phyloP scores from a whole-genome alignment of 108 stramenopile genomes.

The Fragilaria radians region DNA sequence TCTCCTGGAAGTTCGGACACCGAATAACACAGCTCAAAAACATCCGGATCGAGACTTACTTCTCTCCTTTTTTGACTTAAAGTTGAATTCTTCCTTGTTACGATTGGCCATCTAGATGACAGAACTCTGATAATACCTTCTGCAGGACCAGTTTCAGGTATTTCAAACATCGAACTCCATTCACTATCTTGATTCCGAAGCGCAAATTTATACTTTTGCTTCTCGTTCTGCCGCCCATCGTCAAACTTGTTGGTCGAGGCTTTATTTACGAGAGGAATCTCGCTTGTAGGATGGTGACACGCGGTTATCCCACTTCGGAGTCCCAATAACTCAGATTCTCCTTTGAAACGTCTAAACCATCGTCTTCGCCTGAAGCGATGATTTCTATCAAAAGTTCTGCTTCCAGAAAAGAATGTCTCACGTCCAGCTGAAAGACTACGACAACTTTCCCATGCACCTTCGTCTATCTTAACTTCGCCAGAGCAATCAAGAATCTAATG shows the following conservation, averaged over 20 bases:
- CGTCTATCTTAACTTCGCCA: constrained; percentile 28
- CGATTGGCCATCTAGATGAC: constrained; percentile 51
- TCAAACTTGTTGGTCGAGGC: constrained; percentile 7
- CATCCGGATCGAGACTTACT: constrained; percentile 19
- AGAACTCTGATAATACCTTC: constrained; percentile 45
- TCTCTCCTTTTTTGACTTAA: neutral
- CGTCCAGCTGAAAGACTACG: constrained; percentile 24
- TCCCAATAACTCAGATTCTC: neutral
- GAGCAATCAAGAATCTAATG: constrained; percentile 34
- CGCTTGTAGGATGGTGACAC: constrained; percentile 43
- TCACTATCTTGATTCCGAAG: constrained; percentile 39
- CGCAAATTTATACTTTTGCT: constrained; percentile 18
- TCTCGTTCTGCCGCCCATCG: constrained; percentile 3
- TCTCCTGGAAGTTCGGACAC: constrained; percentile 46
- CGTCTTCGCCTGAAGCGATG: constrained; percentile 53
- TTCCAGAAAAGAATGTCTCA: constrained; percentile 30
- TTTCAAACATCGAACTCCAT: constrained; percentile 40
- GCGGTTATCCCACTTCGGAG: constrained; percentile 28
- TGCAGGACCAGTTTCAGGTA: constrained; percentile 37
- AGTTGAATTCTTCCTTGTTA: constrained; percentile 10
- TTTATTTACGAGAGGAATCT: constrained; percentile 24
- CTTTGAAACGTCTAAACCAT: constrained; percentile 34
- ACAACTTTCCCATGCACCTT: constrained; percentile 65
- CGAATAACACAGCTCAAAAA: constrained; percentile 55
- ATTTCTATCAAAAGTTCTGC: constrained; percentile 33